Percentiles rank a stretch among this genome's conserved stretches.
Conservation (phyloP, 768 basidiomycete genomes). For the Tylopilus subfusipes region DNA sequence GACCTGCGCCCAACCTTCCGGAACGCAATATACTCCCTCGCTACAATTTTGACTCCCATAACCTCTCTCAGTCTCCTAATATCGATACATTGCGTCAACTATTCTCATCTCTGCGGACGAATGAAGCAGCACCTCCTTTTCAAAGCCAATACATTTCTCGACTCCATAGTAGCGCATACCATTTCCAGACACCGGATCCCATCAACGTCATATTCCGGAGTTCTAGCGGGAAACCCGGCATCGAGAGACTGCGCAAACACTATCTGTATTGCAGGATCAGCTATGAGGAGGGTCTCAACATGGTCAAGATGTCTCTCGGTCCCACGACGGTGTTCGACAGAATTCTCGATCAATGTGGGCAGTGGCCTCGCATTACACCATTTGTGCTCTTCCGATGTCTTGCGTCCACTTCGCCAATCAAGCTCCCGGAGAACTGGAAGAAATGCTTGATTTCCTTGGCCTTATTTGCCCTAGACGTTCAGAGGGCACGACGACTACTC, state of each 20-base stretch:
- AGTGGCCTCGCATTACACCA: constrained; percentile 38
- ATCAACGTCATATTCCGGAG: too few relatives aligned
- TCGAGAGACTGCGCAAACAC: not conserved
- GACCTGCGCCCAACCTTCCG: too few relatives aligned
- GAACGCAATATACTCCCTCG: too few relatives aligned
- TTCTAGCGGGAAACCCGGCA: constrained; percentile 23
- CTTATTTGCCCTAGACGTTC: not conserved
- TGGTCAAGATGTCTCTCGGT: constrained; percentile 4
- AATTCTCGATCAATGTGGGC: constrained; percentile 15
- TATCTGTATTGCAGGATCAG: not conserved
- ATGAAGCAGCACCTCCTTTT: not conserved
- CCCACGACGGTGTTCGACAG: constrained; percentile 14
- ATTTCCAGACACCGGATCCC: not conserved
- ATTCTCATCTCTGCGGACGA: not conserved
- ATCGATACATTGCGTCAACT: not conserved
- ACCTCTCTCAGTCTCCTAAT: too few relatives aligned
- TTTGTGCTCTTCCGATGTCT: constrained; percentile 27
- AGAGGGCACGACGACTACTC: not conserved
- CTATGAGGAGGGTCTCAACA: not conserved
- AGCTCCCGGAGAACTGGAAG: constrained; percentile 26
- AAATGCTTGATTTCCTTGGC: constrained; percentile 26
- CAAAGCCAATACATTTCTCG: not conserved
- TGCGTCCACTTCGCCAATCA: constrained; percentile 15
- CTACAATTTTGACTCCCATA: too few relatives aligned
- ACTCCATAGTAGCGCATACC: not conserved